Percentiles rank a stretch among this genome's conserved stretches.
Conservation (phyloP, 106 monocot species). For the Platanthera zijinensis region DNA sequence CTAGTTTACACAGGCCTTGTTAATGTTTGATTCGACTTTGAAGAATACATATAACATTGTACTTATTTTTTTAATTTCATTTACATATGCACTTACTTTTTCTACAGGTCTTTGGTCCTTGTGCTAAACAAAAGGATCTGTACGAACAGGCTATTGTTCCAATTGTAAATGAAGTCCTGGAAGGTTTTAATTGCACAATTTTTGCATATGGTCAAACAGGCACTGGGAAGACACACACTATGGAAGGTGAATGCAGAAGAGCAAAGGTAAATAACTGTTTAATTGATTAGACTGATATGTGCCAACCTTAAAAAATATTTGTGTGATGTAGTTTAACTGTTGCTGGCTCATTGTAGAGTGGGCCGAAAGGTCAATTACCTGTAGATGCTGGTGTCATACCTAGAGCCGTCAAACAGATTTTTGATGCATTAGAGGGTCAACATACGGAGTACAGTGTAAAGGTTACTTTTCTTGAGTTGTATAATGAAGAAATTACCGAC, state of each 20-base stretch:
- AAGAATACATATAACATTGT: neutral
- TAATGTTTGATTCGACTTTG: neutral
- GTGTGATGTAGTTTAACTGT: neutral
- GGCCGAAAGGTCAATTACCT: conserved; percentile 64
- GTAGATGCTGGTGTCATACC: conserved; percentile 92
- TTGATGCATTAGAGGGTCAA: conserved; percentile 91
- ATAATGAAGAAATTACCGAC: conserved; percentile 99
- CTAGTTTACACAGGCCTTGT: neutral
- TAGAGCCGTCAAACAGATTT: conserved; percentile 94
- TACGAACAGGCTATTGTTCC: conserved; percentile 97
- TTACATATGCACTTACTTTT: neutral
- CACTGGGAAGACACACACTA: conserved; percentile 96
- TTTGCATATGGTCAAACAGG: conserved; percentile 99
- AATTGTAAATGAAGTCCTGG: conserved; percentile 97
- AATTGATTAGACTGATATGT: neutral
- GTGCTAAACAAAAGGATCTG: conserved; percentile 67
- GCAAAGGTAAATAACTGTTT: conserved; percentile 44
- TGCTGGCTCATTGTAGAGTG: conserved; percentile 42
- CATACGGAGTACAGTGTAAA: conserved; percentile 99
- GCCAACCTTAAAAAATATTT: neutral
- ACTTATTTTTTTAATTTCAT: neutral
- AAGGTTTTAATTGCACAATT: conserved; percentile 99
- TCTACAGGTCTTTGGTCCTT: conserved; percentile 88
- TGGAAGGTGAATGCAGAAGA: conserved; percentile 92
- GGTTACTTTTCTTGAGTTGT: conserved; percentile 92